These are phyloP conservation scores for Emericellopsis cladophorae DNA, from an alignment of 2,329 filamentous ascomycete species.

Conservation along the genomic window DNA sequence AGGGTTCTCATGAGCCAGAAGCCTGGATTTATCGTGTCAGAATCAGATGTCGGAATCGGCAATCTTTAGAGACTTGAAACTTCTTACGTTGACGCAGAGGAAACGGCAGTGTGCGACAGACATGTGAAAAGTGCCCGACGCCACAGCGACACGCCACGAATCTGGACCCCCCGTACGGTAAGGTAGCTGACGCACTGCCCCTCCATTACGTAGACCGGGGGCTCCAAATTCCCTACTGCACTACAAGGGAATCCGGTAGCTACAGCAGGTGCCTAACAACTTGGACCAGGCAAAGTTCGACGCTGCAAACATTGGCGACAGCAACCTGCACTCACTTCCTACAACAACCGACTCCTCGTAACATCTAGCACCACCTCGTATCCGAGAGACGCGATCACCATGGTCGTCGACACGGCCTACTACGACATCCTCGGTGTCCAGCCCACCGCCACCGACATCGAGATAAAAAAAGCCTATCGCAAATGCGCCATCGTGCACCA, in stretches of 20 bases:
- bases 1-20: too few species aligned
- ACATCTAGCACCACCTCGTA: neutral
- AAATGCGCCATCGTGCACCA: constrained; percentile 91
- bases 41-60: neutral
- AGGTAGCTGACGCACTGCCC: constrained; percentile 11
- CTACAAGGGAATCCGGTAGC: neutral
- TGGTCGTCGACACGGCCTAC: constrained; percentile 83
- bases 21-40: neutral
- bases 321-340: neutral
- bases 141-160: too few species aligned
- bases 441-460: constrained; percentile 74
- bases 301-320: constrained; percentile 5
- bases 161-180: neutral
- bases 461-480: constrained; percentile 95
- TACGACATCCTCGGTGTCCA: constrained; percentile 79
- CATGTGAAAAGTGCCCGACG: too few species aligned
- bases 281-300: neutral
- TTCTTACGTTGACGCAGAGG: too few species aligned
- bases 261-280: neutral
- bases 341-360: neutral
- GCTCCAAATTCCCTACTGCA: neutral
- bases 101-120: too few species aligned
- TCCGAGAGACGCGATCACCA: constrained; percentile 24
- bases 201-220: constrained; percentile 20
- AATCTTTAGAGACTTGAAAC: neutral